Evolutionary conservation across 805 yeast species (phyloP).

Genomic region (Torulaspora quercuum): DNA sequence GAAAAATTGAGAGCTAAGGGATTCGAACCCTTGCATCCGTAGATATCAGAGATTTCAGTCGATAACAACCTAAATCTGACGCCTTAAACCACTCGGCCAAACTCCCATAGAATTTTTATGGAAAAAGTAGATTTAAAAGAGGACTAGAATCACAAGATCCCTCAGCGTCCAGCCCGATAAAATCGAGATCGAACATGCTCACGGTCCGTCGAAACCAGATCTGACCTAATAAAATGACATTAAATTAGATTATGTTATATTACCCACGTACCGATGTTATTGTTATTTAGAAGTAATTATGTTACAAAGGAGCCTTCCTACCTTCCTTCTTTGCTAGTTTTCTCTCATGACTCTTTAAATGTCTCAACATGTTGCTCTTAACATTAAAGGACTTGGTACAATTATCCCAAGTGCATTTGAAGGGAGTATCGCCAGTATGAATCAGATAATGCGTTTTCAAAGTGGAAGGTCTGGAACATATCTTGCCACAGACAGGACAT

Average conservation of each 20-base stretch:
- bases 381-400: conserved; percentile 73
- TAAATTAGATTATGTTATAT: too few relatives aligned
- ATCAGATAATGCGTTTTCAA: conserved; percentile 74
- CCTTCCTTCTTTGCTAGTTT: conserved; percentile 22
- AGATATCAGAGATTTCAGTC: conserved; percentile 40
- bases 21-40: conserved; percentile 47
- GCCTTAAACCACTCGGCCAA: conserved; percentile 48
- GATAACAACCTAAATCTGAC: conserved; percentile 41
- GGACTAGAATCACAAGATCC: too few relatives aligned
- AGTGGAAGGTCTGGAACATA: conserved; percentile 79
- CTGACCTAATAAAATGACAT: too few relatives aligned
- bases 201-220: too few relatives aligned
- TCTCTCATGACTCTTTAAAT: conserved; percentile 59
- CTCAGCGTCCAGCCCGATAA: too few relatives aligned
- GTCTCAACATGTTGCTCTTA: conserved; percentile 78
- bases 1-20: conserved; percentile 40
- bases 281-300: too few relatives aligned
- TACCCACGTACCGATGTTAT: too few relatives aligned
- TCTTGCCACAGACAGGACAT: conserved; percentile 60
- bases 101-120: conserved; percentile 30
- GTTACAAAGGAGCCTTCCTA: conserved; percentile 2
- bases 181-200: too few relatives aligned
- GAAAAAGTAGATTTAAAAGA: too few relatives aligned
- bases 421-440: conserved; percentile 81
- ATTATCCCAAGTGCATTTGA: conserved; percentile 55